Evolutionary conservation across 106 monocot genomes (phyloP), one percentile per base, ranked within the genome.

Genomic region (Alisma plantagoaquatica): DNA sequence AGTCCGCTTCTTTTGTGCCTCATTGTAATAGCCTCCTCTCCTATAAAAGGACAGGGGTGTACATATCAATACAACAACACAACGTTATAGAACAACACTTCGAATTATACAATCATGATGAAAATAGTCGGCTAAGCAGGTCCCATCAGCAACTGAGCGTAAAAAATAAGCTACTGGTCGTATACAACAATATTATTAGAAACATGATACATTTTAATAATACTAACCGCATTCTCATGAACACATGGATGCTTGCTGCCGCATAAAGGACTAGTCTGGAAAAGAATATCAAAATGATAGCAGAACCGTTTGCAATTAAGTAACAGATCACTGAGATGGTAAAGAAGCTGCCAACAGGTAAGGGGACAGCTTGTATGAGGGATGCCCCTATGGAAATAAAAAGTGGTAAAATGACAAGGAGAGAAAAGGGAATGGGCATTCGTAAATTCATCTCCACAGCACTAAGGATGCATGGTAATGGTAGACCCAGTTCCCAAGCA

Each of bases 381-480:
- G 76, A 78, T 33, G 76, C 29, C 43, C 70, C 43, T 23, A 89
- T 41, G 4, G 66, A 70, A 42, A 77, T 18, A 43, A 75, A 14
- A 47, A 76, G 35, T 16, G 96, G 96, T 22, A 79, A 10, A 9
- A 78, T 32, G 43, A 26, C 70, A 68, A 89, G 71, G 4, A 81
- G 23, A 27, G 79, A 11, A 53, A 89, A 85, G n/a, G 80, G 61
- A 12, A 63, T 45, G 17, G 77, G 87, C 24, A 78, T 51, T 73
- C 84, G 78, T 60, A 89, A 64, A 72, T 98, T 98, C n/a, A 76
- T 59, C 64, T 98, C 96, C 4, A 85, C 41, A 56, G 84, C 77
- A 51, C 73, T 68, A 52, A 90, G 66, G 60, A 98, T 41, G 30
- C 89, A 89, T 51, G 89, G 96, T 25, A 89, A 33, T 27, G 81